A percentile compares a stretch with the other conserved stretches of the same genome.
These are phyloP conservation scores for Acanthamoeba lenticulata DNA, from an alignment of 208 protist species.

Conservation along the genomic window DNA sequence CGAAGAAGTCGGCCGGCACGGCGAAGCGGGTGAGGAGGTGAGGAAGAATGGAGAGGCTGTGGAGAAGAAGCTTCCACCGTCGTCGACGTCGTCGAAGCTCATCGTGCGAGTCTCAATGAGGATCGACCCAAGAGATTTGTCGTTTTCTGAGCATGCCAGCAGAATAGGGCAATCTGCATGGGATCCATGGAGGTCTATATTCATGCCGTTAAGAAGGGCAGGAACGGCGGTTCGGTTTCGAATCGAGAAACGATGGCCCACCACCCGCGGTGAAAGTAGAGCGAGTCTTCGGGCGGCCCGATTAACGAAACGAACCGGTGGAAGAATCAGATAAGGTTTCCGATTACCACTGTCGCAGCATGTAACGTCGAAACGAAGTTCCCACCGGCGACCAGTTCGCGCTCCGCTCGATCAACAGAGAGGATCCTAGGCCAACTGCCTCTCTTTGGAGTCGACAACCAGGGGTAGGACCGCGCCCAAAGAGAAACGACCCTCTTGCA, in stretches of 20 bases:
- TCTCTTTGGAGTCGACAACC: too few species aligned
- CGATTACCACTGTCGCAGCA: not conserved
- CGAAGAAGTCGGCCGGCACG: not conserved
- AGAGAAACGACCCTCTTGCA: too few species aligned
- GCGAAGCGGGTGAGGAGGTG: not conserved
- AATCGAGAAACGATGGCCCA: not conserved
- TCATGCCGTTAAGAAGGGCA: too few species aligned
- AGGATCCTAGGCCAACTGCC: too few species aligned
- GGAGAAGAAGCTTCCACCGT: not conserved
- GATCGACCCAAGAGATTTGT: not conserved
- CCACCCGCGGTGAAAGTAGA: not conserved
- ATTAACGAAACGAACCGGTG: conserved; percentile 37
- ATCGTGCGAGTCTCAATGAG: conserved; percentile 48
- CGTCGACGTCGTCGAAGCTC: conserved; percentile 37
- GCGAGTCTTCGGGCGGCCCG: not conserved
- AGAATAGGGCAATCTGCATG: not conserved
- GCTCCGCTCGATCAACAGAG: too few species aligned
- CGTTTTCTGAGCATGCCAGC: not conserved
- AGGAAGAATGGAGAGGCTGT: not conserved
- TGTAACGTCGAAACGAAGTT: too few species aligned
- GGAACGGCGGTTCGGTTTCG: too few species aligned
- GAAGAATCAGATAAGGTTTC: conserved; percentile 32
- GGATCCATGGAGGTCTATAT: conserved; percentile 40
- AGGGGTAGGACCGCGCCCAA: too few species aligned
- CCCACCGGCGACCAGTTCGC: too few species aligned